Evolutionary conservation across 805 yeast genomes (phyloP), one percentile per base, ranked within the genome.

Genomic region (Pichia occidentalis): DNA sequence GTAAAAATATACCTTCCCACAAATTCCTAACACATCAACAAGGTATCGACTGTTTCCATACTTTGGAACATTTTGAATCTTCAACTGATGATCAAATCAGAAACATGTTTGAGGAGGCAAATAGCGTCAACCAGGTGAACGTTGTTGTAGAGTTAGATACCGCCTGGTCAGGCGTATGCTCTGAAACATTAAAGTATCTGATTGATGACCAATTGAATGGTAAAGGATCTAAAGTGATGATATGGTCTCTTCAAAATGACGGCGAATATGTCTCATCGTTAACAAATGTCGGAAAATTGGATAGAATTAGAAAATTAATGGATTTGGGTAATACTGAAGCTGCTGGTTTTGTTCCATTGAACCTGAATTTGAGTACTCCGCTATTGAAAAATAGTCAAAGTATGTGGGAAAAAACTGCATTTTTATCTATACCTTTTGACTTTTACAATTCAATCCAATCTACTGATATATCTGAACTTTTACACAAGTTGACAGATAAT

Each of bases 81-180:
- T 70, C 70, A 29, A 42, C 79, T 31, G 92, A 84, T 34, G 68
- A 66, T 2, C 60, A 62, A 5, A 73, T 87, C 39, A 67, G 96
- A 39, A 58, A 63, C 2, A 60, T 71, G 28, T 52, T 92, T 11
- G 98, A 90, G 53, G 71, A 74, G 43, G 78, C 92, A 54, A 97
- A 92, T 55, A 57, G 65, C 20, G 53, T 88, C 14, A 73, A 71
- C 38, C 96, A 96, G 1, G 41, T 92, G 8, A 83, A 82, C 47
- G 34, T 85, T 0, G 51, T 79, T 2, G 71, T 82, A 0, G 95
- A 87, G 36, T 47, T 80, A 3, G 95, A 85, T 52, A 68, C 75
- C 17, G 83, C 81, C 0, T 90, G 97, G 97, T 81, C 86, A 34
- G 95, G 95, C 0, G 76, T 83, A 48, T 58, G 84, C 4, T 55